These are phyloP conservation scores for Daldinia eschscholtzii DNA, from an alignment of 2,329 filamentous ascomycete species.

Conservation along the genomic window DNA sequence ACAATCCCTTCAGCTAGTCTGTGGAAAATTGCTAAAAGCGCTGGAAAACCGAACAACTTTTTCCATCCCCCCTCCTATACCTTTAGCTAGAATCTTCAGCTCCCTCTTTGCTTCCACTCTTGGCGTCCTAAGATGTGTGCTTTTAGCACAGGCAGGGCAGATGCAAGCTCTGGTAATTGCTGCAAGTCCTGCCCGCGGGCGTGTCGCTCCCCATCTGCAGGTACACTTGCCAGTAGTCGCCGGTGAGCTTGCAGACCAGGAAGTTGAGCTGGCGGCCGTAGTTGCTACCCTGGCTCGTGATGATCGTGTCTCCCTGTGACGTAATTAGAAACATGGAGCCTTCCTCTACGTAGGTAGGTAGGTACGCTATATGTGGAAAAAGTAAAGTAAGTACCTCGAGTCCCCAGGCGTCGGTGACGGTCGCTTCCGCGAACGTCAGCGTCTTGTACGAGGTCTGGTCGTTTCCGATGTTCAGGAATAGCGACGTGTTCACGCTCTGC, in stretches of 20 bases:
- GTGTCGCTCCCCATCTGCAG: conserved; percentile 65
- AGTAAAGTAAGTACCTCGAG: too few species aligned
- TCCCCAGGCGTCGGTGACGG: conserved; percentile 63
- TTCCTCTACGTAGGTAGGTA: too few species aligned
- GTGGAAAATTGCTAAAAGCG: neutral
- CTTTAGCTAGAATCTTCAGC: neutral
- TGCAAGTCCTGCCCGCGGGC: conserved; percentile 63
- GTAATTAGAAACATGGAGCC: too few species aligned
- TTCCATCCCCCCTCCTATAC: neutral
- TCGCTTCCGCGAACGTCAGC: conserved; percentile 59
- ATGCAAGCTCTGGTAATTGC: conserved; percentile 68
- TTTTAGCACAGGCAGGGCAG: conserved; percentile 63
- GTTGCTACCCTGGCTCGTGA: conserved; percentile 45
- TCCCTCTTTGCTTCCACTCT: neutral
- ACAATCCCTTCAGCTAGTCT: neutral
- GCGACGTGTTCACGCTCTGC: conserved; percentile 61
- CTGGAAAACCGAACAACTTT: neutral
- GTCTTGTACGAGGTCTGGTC: conserved; percentile 65
- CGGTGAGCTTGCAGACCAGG: conserved; percentile 60
- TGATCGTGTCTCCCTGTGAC: conserved; percentile 49
- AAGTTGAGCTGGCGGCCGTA: conserved; percentile 62
- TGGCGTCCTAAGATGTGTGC: neutral
- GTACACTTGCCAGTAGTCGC: conserved; percentile 63
- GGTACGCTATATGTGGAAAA: too few species aligned
- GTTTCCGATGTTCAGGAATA: conserved; percentile 62